These are phyloP conservation scores for Suillus americanus DNA, from an alignment of 768 basidiomycete genomes.

Conservation along the genomic window DNA sequence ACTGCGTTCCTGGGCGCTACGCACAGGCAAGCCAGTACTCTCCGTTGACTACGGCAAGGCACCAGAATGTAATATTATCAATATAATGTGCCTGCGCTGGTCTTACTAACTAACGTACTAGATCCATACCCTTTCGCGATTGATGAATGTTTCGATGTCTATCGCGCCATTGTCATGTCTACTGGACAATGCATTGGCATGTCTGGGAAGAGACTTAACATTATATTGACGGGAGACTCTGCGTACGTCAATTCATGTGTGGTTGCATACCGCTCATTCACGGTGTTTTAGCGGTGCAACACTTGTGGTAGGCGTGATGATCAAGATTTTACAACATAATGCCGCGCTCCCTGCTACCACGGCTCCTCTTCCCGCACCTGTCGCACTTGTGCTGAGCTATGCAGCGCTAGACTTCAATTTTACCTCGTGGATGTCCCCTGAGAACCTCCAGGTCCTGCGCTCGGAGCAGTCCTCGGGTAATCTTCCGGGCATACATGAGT, in stretches of 20 bases:
- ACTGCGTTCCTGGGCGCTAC: slow-evolving; percentile 79
- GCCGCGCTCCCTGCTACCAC: slow-evolving; percentile 23
- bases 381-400: slow-evolving; percentile 86
- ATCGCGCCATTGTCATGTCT: slow-evolving; percentile 77
- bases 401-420: slow-evolving; percentile 97
- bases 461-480: slow-evolving; percentile 86
- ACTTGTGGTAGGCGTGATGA: slow-evolving; percentile 79
- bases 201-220: slow-evolving; percentile 74
- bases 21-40: slow-evolving; percentile 76
- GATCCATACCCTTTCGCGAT: slow-evolving; percentile 98
- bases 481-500: slow-evolving; percentile 67
- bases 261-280: slow-evolving; percentile 10
- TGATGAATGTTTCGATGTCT: slow-evolving; percentile 92
- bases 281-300: slow-evolving; percentile 71
- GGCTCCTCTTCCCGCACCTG: slow-evolving; percentile 62
- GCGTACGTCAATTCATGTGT: slow-evolving; percentile 62
- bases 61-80: slow-evolving; percentile 78
- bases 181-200: slow-evolving; percentile 83
- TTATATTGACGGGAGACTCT: slow-evolving; percentile 91
- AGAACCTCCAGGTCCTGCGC: slow-evolving; percentile 78
- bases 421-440: slow-evolving; percentile 93
- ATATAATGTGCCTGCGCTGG: slow-evolving; percentile 7
- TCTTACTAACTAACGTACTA: slow-evolving; percentile 27
- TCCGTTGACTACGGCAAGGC: slow-evolving; percentile 95
- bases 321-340: slow-evolving; percentile 77